Percentiles rank a stretch among this genome's conserved stretches.
phyloP scores from a whole-genome alignment of 2,329 filamentous ascomycete genomes.

The Cordyceps fumosorosea region DNA sequence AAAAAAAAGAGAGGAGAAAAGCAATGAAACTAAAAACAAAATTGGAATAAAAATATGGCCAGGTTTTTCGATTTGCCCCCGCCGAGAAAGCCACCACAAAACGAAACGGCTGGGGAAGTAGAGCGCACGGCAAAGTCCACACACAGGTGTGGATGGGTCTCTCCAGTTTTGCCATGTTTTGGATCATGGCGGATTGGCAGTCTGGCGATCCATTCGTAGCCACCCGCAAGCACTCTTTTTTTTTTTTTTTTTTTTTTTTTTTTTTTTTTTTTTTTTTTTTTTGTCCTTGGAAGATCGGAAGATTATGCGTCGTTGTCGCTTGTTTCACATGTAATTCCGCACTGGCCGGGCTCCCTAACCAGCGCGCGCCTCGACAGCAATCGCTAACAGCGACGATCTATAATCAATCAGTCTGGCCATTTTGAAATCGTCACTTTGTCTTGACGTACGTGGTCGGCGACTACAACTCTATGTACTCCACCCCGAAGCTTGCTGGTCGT shows the following conservation, averaged over 20 bases:
- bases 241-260: neutral
- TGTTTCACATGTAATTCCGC: neutral
- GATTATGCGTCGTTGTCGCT: neutral
- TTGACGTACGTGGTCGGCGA: too few species aligned
- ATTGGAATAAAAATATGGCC: too few species aligned
- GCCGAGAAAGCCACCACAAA: neutral
- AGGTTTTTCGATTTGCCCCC: neutral
- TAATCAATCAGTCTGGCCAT: too few species aligned
- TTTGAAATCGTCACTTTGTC: too few species aligned
- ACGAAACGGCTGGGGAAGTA: constrained; percentile 5
- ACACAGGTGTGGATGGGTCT: neutral
- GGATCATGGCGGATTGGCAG: neutral
- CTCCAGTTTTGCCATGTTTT: neutral
- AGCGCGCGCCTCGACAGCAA: too few species aligned
- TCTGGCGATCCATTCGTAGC: neutral
- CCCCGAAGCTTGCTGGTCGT: neutral
- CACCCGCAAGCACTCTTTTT: neutral
- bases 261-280: neutral
- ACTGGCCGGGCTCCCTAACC: neutral
- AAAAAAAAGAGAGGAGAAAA: too few species aligned
- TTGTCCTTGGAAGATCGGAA: neutral
- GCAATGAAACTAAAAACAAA: too few species aligned
- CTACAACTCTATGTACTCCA: neutral
- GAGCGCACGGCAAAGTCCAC: neutral
- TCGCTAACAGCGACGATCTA: too few species aligned